Percentiles rank a stretch among this genome's conserved stretches.
Evolutionary conservation across 1,284 basidiomycete species (phyloP).

Genomic region (Puccinia coronata): DNA sequence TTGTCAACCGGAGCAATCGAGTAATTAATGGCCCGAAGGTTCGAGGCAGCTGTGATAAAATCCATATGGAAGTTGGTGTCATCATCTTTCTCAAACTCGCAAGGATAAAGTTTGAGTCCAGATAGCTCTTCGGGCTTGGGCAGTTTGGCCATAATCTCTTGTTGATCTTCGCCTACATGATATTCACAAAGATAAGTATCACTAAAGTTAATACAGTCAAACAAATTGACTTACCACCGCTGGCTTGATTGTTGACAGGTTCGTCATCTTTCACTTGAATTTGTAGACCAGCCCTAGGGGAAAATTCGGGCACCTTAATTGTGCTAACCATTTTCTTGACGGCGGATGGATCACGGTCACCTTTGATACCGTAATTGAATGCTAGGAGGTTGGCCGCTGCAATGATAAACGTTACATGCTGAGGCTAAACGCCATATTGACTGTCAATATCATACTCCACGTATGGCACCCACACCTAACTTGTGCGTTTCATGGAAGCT

Average conservation of each 20-base stretch:
- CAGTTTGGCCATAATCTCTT: slow-evolving; percentile 68
- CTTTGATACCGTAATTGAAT: slow-evolving; percentile 95
- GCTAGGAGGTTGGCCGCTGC: slow-evolving; percentile 95
- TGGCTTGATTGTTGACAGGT: slow-evolving; percentile 67
- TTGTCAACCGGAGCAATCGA: slow-evolving; percentile 82
- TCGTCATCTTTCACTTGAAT: slow-evolving; percentile 95
- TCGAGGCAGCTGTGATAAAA: slow-evolving; percentile 97
- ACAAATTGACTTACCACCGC: slow-evolving; percentile 51
- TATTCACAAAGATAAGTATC: background rate
- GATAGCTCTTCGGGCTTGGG: slow-evolving; percentile 87
- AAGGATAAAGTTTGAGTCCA: slow-evolving; percentile 89
- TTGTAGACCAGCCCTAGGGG: slow-evolving; percentile 86
- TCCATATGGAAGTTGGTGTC: slow-evolving; percentile 98
- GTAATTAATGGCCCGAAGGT: slow-evolving; percentile 95
- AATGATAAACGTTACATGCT: slow-evolving; percentile 86
- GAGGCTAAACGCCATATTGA: slow-evolving; percentile 64
- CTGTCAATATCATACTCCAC: background rate
- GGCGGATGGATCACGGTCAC: slow-evolving; percentile 74
- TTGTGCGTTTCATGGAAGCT: background rate
- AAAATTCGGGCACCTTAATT: slow-evolving; percentile 90
- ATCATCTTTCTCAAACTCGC: slow-evolving; percentile 99
- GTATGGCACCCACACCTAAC: background rate
- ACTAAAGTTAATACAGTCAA: background rate
- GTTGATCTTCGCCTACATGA: slow-evolving; percentile 62
- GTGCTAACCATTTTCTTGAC: slow-evolving; percentile 83